Percentiles rank a stretch among this genome's conserved stretches.
Conservation (phyloP, 1,284 basidiomycete genomes). For the Cryptococcus hybrid region DNA sequence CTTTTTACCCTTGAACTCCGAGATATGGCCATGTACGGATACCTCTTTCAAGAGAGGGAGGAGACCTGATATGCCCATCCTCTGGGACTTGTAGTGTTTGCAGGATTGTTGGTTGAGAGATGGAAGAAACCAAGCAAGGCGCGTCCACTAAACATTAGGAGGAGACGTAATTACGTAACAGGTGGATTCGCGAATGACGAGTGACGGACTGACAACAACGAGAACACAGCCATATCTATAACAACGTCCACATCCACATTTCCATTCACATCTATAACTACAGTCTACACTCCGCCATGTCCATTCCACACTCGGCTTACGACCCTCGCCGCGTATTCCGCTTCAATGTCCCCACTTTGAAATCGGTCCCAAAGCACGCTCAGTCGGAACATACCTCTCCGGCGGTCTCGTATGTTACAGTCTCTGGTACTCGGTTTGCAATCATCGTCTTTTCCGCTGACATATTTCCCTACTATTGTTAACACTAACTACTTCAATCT, state of each 20-base stretch:
- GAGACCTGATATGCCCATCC: constrained; percentile 92
- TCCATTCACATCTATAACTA: neutral
- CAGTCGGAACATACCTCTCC: constrained; percentile 84
- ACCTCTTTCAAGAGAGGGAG: constrained; percentile 90
- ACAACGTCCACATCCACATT: too few relatives aligned
- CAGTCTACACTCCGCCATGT: constrained; percentile 14
- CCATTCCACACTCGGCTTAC: constrained; percentile 59
- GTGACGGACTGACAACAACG: too few relatives aligned
- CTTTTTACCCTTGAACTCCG: constrained; percentile 77
- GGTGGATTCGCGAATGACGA: neutral
- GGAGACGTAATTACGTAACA: too few relatives aligned
- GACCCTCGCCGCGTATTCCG: constrained; percentile 81
- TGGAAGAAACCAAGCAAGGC: neutral
- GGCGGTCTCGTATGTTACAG: constrained; percentile 74
- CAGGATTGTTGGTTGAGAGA: neutral
- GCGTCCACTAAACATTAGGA: neutral
- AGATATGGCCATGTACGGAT: constrained; percentile 71
- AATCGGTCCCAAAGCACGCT: constrained; percentile 55
- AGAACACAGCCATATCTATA: too few relatives aligned
- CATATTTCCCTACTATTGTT: neutral
- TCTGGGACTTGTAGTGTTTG: neutral
- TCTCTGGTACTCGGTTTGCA: constrained; percentile 12
- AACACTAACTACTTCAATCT: neutral
- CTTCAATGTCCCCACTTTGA: constrained; percentile 52
- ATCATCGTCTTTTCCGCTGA: constrained; percentile 8